Conservation (phyloP, 2,329 filamentous ascomycete genomes). For the Torrubiella hemipterigena region DNA sequence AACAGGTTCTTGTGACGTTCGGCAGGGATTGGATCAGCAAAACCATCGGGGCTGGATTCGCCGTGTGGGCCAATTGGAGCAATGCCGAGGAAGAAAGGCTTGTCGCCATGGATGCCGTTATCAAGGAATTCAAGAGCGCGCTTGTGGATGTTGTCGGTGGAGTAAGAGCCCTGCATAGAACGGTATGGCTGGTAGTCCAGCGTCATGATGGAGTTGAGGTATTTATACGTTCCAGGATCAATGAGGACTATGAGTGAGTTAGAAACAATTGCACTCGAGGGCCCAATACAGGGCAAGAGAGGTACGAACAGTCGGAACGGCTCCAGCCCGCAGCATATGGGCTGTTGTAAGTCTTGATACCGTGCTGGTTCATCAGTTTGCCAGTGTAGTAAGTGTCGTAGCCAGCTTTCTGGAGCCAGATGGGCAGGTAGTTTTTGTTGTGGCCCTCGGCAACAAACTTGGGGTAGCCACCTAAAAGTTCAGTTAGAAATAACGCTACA, state of each 20-base stretch:
- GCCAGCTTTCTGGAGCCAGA: constrained; percentile 38
- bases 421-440: constrained; percentile 35
- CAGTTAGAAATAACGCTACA: background rate
- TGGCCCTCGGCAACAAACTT: constrained; percentile 37
- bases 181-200: constrained; percentile 29
- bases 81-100: constrained; percentile 44
- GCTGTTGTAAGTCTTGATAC: constrained; percentile 33
- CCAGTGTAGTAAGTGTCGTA: constrained; percentile 43
- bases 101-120: constrained; percentile 30
- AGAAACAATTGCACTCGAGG: too few relatives aligned
- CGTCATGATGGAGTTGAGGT: constrained; percentile 48
- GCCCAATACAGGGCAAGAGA: too few relatives aligned
- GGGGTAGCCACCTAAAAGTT: constrained; percentile 24
- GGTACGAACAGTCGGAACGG: constrained; percentile 23
- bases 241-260: constrained; percentile 33
- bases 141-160: constrained; percentile 36
- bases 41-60: constrained; percentile 32
- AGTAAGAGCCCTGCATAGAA: constrained; percentile 39
- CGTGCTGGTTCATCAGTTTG: constrained; percentile 43
- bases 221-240: constrained; percentile 57
- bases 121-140: constrained; percentile 41
- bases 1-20: constrained; percentile 51
- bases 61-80: constrained; percentile 30
- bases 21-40: constrained; percentile 25
- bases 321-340: constrained; percentile 45